phyloP scores from a whole-genome alignment of 257 asterid species.

The Penstemon barbatus region DNA sequence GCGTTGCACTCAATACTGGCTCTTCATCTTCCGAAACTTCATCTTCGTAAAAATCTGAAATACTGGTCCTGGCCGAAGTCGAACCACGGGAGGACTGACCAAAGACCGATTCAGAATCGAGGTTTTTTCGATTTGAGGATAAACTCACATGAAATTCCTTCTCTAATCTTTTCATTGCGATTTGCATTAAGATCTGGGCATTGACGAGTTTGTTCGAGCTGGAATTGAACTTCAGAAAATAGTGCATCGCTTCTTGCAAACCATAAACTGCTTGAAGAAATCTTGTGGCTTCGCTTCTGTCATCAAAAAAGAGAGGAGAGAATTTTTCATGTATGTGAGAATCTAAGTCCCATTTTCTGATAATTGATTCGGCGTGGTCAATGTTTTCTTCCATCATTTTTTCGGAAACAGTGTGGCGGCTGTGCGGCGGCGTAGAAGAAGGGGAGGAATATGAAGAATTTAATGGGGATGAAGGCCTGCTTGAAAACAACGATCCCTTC shows the following conservation, averaged over 20 bases:
- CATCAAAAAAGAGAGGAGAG: conserved; percentile 40
- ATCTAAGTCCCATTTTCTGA: conserved; percentile 44
- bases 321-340: conserved; percentile 23
- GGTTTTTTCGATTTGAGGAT: conserved; percentile 43
- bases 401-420: conserved; percentile 45
- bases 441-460: conserved; percentile 25
- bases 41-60: conserved; percentile 44
- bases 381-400: conserved; percentile 64
- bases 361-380: conserved; percentile 44
- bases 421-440: conserved; percentile 33
- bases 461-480: conserved; percentile 42
- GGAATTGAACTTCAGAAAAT: conserved; percentile 39
- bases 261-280: conserved; percentile 48
- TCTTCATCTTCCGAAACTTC: conserved; percentile 44
- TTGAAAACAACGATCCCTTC: conserved; percentile 36
- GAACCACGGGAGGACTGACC: conserved; percentile 25
- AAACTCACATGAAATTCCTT: conserved; percentile 58
- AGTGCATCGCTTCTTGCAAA: conserved; percentile 58
- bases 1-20: conserved; percentile 21
- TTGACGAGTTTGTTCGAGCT: conserved; percentile 44
- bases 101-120: conserved; percentile 60
- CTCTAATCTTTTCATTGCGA: conserved; percentile 67
- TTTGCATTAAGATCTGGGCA: conserved; percentile 65
- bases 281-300: conserved; percentile 40
- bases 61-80: conserved; percentile 36